Evolutionary conservation across 2,329 filamentous ascomycete species (phyloP), one percentile per base, ranked within the genome.

Genomic region (Xylariaceae sp.): DNA sequence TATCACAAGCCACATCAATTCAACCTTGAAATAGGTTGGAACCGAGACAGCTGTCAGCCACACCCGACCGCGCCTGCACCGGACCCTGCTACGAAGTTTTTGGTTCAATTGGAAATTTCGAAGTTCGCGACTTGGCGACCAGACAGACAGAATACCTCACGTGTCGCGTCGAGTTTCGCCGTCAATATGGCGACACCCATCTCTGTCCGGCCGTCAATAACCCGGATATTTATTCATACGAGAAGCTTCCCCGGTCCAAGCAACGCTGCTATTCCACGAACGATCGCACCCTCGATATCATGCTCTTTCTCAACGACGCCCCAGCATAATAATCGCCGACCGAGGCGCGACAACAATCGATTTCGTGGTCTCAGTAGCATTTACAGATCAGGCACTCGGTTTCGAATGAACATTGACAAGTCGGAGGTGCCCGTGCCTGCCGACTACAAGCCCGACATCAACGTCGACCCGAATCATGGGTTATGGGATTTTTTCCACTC

Each of bases 401-500:
- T 86, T 63, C 80, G 77, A n/a, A 72, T 94, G 44, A 86, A 85
- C 16, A 83, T 93, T 49, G 83, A 80, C 34, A 80, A 85, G 59
- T 77, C 83, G 36, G 74, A 82, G 40, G 72, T 95, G 44, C 92
- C 92, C 1, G 76, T 79, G 61, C 91, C 93, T 6, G 79, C 82
- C 19, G 74, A 84, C 45, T 75, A 75, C 49, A 75, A 80, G 61
- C 79, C 80, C 43, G 65, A 73, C 37, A 65, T 85, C 23, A 64
- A 78, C 52, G 77, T 76, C 34, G 84, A 89, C 62, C 75, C 81
- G 22, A 70, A 91, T 54, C 93, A 98, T 68, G 92, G 90, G 22
- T 82, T 98, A 10, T 97, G 88, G 86, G 85, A 80, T 1, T 98
- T 98, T 71, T 97, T 98, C 69, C 82, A 84, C 59, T 75, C 76